phyloP scores from a whole-genome alignment of 306 rosid species.

The Cucurbita ficifolia region DNA sequence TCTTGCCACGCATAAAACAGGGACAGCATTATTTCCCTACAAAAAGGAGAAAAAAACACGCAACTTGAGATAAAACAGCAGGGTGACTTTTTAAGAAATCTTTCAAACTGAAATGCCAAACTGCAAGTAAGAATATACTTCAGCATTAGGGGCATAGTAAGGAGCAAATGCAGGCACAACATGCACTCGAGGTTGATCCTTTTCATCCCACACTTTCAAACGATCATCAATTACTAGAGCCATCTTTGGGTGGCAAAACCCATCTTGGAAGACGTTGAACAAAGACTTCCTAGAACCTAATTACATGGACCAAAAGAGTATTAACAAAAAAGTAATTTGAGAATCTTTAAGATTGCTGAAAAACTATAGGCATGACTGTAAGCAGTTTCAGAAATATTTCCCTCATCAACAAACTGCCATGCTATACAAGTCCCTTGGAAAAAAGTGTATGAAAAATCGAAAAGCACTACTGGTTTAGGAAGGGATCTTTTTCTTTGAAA shows the following conservation, averaged over 20 bases:
- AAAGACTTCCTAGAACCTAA: conserved; percentile 83
- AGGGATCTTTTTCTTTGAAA: neutral
- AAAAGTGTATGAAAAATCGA: neutral
- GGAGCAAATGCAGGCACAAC: conserved; percentile 99
- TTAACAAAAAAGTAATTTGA: conserved; percentile 5
- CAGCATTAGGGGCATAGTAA: conserved; percentile 95
- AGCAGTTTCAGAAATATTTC: neutral
- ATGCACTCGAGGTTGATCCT: conserved; percentile 93
- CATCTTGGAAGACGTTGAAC: conserved; percentile 86
- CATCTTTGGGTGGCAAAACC: conserved; percentile 88
- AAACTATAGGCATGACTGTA: neutral
- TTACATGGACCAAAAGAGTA: conserved; percentile 5
- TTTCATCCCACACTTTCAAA: conserved; percentile 98
- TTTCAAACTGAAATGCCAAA: conserved; percentile 13
- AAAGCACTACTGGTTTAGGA: neutral
- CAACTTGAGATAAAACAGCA: conserved; percentile 4
- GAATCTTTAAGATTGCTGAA: neutral
- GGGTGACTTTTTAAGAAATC: neutral
- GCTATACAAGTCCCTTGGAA: neutral
- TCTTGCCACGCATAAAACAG: conserved; percentile 92
- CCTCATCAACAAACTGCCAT: neutral
- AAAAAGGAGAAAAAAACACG: conserved; percentile 11
- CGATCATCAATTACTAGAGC: conserved; percentile 97
- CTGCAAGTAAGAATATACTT: conserved; percentile 30
- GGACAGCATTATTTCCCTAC: conserved; percentile 69